Evolutionary conservation across 2,329 filamentous ascomycete genomes (phyloP).

Genomic region (Pseudofabraea citricarpa): DNA sequence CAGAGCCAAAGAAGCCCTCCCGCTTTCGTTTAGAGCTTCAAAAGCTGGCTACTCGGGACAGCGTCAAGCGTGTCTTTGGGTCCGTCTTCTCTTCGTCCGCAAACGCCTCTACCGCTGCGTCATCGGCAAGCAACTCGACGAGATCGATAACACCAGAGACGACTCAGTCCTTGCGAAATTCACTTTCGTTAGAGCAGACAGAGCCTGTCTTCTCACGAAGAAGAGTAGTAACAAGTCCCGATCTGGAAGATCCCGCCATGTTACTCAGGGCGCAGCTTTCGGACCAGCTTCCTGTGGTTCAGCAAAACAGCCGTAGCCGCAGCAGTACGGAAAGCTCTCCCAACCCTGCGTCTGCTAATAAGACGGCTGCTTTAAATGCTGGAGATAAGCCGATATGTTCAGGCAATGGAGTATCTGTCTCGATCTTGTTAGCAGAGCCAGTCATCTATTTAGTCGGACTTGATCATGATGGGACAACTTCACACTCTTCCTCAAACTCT

Average conservation of each 20-base stretch:
- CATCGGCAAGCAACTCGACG: constrained; percentile 16
- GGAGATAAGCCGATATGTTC: constrained; percentile 65
- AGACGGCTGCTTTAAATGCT: constrained; percentile 30
- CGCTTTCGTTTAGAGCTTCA: constrained; percentile 30
- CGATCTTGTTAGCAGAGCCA: constrained; percentile 73
- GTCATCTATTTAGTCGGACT: constrained; percentile 76
- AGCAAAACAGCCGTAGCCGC: constrained; percentile 1
- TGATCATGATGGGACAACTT: constrained; percentile 43
- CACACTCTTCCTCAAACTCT: constrained; percentile 17
- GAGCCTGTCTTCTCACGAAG: constrained; percentile 19
- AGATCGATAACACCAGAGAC: constrained; percentile 18
- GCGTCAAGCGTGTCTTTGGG: constrained; percentile 28
- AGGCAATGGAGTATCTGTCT: constrained; percentile 70
- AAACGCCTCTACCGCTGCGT: constrained; percentile 10
- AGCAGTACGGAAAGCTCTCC: background rate
- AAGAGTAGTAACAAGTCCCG: constrained; percentile 10
- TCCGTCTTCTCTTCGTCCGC: constrained; percentile 24
- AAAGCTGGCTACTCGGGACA: constrained; percentile 42
- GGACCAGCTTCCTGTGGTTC: constrained; percentile 3
- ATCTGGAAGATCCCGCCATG: constrained; percentile 13
- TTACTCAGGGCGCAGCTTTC: constrained; percentile 9
- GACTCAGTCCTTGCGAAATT: constrained; percentile 7
- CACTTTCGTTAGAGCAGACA: constrained; percentile 13
- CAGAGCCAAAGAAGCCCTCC: constrained; percentile 25
- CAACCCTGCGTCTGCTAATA: background rate